phyloP scores from a whole-genome alignment of 1,284 basidiomycete species.

The Cryptococcus jaspeensis region DNA sequence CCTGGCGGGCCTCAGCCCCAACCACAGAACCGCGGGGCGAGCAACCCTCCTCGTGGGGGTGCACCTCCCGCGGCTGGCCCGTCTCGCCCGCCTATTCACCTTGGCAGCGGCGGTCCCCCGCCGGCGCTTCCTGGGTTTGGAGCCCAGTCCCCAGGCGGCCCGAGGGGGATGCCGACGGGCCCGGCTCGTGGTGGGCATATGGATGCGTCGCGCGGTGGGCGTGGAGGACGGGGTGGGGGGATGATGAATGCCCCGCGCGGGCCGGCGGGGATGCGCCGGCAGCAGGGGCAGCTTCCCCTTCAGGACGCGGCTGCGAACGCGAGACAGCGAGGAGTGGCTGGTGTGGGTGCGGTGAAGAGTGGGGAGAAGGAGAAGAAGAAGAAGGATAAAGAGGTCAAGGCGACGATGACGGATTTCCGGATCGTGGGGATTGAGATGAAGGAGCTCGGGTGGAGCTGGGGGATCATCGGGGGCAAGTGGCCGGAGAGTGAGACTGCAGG shows the following conservation, averaged over 20 bases:
- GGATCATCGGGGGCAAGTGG: slow-evolving; percentile 32
- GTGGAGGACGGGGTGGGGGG: slow-evolving; percentile 21
- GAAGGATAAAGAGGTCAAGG: slow-evolving; percentile 59
- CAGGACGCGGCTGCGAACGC: neutral
- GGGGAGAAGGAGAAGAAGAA: slow-evolving; percentile 18
- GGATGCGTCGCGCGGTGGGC: slow-evolving; percentile 4
- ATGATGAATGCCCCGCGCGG: slow-evolving; percentile 29
- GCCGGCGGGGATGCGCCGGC: slow-evolving; percentile 23
- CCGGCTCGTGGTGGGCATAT: slow-evolving; percentile 48
- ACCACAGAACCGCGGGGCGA: too few species aligned
- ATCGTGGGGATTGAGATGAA: slow-evolving; percentile 80
- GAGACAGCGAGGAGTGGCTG: neutral
- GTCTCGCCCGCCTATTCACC: slow-evolving; percentile 31
- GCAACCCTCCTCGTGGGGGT: too few species aligned
- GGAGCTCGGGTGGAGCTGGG: slow-evolving; percentile 53
- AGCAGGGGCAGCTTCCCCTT: neutral
- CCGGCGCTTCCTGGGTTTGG: slow-evolving; percentile 18
- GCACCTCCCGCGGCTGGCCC: too few species aligned
- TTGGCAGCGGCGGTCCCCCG: slow-evolving; percentile 32
- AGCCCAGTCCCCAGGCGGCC: neutral
- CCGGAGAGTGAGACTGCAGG: slow-evolving; percentile 16
- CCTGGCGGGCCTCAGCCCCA: too few species aligned
- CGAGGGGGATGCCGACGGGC: slow-evolving; percentile 10
- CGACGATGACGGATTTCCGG: slow-evolving; percentile 93
- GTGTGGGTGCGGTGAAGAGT: neutral